Percentiles rank a stretch among this genome's conserved stretches.
Evolutionary conservation across 257 asterid genomes (phyloP).

Genomic region (Nicotiana otophora): DNA sequence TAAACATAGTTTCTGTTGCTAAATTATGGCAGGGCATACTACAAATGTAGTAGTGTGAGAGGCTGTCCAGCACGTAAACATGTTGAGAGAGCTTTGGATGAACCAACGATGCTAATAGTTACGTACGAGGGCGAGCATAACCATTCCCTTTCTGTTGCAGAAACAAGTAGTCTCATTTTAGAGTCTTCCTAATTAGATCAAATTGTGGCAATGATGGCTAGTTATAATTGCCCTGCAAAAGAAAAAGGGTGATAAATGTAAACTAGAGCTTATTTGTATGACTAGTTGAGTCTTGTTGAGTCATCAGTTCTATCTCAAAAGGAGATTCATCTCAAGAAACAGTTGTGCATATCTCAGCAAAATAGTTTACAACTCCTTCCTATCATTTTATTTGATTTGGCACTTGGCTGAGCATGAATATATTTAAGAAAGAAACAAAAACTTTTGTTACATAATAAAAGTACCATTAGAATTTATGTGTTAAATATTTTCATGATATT

Average conservation of each 20-base stretch:
- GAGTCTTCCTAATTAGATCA: constrained; percentile 56
- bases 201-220: background rate
- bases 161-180: constrained; percentile 48
- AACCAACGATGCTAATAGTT: constrained; percentile 73
- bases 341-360: no score
- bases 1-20: background rate
- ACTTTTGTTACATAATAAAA: no score
- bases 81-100: constrained; percentile 79
- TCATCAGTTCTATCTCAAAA: constrained; percentile 17
- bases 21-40: constrained; percentile 60
- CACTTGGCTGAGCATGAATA: no score
- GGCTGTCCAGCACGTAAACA: constrained; percentile 95
- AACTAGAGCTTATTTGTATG: background rate
- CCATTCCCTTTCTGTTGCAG: constrained; percentile 45
- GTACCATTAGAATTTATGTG: no score
- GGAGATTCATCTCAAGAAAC: constrained; percentile 1
- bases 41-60: constrained; percentile 87
- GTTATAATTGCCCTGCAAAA: background rate
- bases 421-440: no score
- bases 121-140: constrained; percentile 90
- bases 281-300: background rate
- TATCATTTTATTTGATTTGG: no score
- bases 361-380: no score
- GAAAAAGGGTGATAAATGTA: background rate
- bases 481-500: no score